Percentiles rank a stretch among this genome's conserved stretches.
phyloP scores from a whole-genome alignment of 2,329 filamentous ascomycete species.

The Pseudogymnoascus sp. region DNA sequence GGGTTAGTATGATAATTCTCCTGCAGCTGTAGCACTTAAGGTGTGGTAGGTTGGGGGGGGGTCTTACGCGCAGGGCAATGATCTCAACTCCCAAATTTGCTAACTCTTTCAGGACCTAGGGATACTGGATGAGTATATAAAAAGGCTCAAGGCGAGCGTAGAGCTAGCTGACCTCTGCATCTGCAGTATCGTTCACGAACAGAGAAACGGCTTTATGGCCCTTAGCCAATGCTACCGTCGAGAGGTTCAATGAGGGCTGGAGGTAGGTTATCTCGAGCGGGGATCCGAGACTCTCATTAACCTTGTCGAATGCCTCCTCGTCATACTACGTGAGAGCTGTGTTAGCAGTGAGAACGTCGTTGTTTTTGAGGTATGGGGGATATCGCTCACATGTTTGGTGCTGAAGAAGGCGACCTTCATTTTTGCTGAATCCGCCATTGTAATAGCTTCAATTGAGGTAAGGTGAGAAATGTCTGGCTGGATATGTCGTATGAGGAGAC shows the following conservation, averaged over 20 bases:
- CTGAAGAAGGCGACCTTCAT: constrained; percentile 5
- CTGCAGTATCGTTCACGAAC: constrained; percentile 60
- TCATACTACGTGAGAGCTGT: neutral
- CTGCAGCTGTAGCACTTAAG: neutral
- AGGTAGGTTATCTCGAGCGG: neutral
- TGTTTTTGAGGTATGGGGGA: neutral
- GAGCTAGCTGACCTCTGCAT: constrained; percentile 34
- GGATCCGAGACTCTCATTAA: neutral
- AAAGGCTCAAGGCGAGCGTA: no score
- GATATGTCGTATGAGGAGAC: neutral
- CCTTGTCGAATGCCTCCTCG: neutral
- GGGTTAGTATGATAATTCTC: constrained; percentile 23
- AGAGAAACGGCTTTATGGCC: constrained; percentile 54
- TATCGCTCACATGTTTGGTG: neutral
- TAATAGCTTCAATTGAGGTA: neutral
- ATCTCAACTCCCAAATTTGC: neutral
- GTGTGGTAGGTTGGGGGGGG: neutral
- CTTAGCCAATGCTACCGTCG: constrained; percentile 46
- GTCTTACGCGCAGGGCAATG: neutral
- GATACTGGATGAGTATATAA: neutral
- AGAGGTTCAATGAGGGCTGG: neutral
- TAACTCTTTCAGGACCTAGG: neutral
- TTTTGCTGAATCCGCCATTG: neutral
- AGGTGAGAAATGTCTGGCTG: neutral
- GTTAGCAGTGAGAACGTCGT: neutral